Conservation (phyloP, 2,329 filamentous ascomycete genomes). For the Fusarium metavorans region DNA sequence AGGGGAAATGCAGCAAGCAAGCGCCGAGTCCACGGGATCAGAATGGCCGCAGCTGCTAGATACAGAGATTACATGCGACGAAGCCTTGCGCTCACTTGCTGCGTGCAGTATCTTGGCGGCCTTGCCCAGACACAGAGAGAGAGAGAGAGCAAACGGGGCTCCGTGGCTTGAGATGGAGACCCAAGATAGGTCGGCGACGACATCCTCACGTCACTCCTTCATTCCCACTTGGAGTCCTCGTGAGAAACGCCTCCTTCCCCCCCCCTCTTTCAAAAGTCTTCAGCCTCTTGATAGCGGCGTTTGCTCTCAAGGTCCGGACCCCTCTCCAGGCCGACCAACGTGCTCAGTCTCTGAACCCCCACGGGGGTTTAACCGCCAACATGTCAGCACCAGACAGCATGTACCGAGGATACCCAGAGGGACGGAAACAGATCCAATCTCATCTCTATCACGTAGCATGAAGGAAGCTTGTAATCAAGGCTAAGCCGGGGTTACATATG, state of each 20-base stretch:
- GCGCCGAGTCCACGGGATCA: not conserved
- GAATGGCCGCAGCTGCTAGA: not conserved
- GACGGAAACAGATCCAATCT: not conserved
- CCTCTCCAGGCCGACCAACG: slow-evolving; percentile 7
- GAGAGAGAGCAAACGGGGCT: not conserved
- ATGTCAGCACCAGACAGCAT: not conserved
- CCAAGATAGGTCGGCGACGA: not conserved
- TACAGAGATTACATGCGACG: not conserved
- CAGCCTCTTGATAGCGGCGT: not conserved
- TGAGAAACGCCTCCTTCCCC: slow-evolving; percentile 1
- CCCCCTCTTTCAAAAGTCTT: not conserved
- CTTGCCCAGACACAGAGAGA: not conserved
- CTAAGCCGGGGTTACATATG: not conserved
- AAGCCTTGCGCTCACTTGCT: not conserved
- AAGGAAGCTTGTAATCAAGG: not conserved
- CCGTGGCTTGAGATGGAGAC: not conserved
- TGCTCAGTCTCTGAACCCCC: not conserved
- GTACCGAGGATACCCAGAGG: not conserved
- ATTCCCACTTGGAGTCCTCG: slow-evolving; percentile 2
- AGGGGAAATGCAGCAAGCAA: not conserved
- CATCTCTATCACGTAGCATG: not conserved
- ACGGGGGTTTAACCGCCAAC: not conserved
- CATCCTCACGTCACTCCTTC: slow-evolving; percentile 7
- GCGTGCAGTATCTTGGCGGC: not conserved
- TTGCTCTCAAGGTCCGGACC: slow-evolving; percentile 1